These are phyloP conservation scores for Metrosideros polymorpha DNA, from an alignment of 441 rosid species.

Conservation along the genomic window DNA sequence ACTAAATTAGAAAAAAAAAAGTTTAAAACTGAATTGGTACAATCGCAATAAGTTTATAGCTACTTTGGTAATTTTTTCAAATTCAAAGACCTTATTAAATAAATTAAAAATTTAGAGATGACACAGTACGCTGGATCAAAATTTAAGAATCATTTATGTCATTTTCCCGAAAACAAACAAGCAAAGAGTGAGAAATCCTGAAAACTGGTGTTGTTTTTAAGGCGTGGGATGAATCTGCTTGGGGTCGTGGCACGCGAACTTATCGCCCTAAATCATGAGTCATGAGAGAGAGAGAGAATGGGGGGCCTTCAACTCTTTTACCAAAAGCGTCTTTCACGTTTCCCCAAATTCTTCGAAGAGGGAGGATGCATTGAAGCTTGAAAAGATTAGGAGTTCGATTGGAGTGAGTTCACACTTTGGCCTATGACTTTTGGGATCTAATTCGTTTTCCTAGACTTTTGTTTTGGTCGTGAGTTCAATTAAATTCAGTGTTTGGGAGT, in stretches of 20 bases:
- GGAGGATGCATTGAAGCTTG: not conserved
- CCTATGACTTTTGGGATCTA: not conserved
- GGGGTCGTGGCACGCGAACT: constrained; percentile 45
- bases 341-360: constrained; percentile 25
- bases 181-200: not conserved
- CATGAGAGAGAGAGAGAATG: constrained; percentile 15
- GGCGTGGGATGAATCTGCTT: constrained; percentile 44
- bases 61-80: too few relatives aligned
- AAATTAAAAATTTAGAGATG: accelerated
- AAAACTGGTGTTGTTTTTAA: not conserved
- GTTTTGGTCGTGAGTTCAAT: not conserved
- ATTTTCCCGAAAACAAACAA: not conserved
- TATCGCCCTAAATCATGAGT: constrained; percentile 45
- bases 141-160: not conserved
- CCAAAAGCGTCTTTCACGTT: constrained; percentile 23
- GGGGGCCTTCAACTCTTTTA: constrained; percentile 1
- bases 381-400: not conserved
- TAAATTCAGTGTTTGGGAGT: not conserved
- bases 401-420: not conserved
- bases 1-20: too few relatives aligned
- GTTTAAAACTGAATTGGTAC: too few relatives aligned
- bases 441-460: not conserved
- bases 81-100: accelerated
- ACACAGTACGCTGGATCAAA: accelerated
- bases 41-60: too few relatives aligned